phyloP scores from a whole-genome alignment of 2,329 filamentous ascomycete species.

The Pseudogymnoascus sp. region DNA sequence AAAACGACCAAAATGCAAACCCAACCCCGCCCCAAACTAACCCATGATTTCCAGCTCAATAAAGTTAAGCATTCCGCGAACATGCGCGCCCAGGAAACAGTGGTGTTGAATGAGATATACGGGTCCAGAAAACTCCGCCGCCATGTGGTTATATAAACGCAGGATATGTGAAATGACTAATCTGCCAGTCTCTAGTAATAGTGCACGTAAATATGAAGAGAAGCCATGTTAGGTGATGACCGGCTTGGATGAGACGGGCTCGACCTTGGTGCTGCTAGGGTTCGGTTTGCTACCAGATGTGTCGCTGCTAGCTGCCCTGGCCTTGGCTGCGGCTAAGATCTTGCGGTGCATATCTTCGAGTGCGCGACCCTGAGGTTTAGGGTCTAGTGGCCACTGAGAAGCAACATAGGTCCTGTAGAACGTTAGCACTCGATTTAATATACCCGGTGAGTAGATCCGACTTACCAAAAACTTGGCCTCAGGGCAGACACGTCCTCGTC shows the following conservation, averaged over 20 bases:
- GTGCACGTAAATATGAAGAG: background rate
- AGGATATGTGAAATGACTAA: background rate
- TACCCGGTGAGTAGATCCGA: background rate
- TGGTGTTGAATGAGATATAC: background rate
- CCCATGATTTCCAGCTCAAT: background rate
- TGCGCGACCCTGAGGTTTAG: slow-evolving; percentile 20
- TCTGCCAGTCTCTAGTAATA: background rate
- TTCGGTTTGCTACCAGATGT: background rate
- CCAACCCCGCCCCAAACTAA: background rate
- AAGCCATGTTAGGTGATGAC: background rate
- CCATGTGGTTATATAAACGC: slow-evolving; percentile 4
- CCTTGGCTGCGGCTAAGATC: slow-evolving; percentile 16
- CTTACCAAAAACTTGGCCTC: slow-evolving; percentile 25
- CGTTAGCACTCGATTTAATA: background rate
- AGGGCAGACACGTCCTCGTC: slow-evolving; percentile 22
- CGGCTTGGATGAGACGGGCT: background rate
- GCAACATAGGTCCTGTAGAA: slow-evolving; percentile 26
- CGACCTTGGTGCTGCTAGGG: background rate
- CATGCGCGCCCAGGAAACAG: background rate
- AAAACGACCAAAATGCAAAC: background rate
- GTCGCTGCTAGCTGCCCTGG: background rate
- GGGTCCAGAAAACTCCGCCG: slow-evolving; percentile 1
- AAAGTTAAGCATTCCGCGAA: background rate
- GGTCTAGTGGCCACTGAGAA: slow-evolving; percentile 26
- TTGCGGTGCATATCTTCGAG: slow-evolving; percentile 25